Base-by-base conservation (phyloP, 2,329 filamentous ascomycete genomes). In the Penicillium sp. region DNA sequence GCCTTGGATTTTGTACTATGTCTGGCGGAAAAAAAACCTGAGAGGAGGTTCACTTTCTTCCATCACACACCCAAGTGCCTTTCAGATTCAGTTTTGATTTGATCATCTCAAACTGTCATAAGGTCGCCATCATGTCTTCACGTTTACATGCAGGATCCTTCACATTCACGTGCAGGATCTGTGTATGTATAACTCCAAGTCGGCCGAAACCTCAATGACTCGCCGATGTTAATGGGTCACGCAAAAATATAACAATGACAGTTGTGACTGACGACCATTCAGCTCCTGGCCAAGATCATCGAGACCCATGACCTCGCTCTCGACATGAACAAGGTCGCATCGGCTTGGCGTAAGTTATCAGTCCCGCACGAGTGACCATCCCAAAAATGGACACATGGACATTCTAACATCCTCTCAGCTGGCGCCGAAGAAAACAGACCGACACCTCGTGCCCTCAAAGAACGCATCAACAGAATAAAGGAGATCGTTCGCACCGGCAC, bases 381-480 rank as follows among this genome's bases (percentile, higher is more conserved):
- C 6, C 19, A 4, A 9, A n/a, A n/a, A 15, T n/a, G 2, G 1
- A 6, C 17, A 12, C 4, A 15, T n/a, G 2, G 1, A 6, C 17
- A 12, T 6, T 22, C 28, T 42, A 32, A 42, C 28, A 32, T 22
- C 4, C 7, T 0, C 4, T 12, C 19, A 42, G 40, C 40, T 7
- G 9, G 7, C 3, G 13, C 32, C 6, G 40, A 42, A 1, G 17
- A 10, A 1, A 19, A 31, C 3, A 21, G 15, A 5, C 40, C 40
- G 1, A 42, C 40, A 9, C 40, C 40, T 7, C 28, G 28, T 22
- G 40, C 40, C 2, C 21, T 42, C 13, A 42, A 32, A 28, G 40
- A 32, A 1, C 13, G 40, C 1, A 8, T 42, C 4, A 9, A 10
- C 12, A 9, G 5, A 2, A 42, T 42, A 7, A 31, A 2, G 7